Base-by-base conservation (phyloP, 2,329 filamentous ascomycete genomes). In the Cordyceps javanica region DNA sequence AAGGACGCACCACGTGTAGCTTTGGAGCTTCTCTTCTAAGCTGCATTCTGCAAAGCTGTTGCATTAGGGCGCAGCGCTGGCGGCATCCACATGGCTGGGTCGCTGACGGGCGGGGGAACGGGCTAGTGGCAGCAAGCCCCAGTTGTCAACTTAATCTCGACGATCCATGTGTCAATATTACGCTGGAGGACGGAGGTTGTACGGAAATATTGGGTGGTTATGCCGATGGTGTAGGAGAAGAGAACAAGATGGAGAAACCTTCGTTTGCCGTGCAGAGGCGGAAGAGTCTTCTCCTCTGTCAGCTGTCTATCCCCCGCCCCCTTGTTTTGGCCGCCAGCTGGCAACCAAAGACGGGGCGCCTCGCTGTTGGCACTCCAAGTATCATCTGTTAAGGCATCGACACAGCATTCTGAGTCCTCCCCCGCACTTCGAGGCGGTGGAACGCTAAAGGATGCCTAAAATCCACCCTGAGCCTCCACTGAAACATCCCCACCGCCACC, bases 71-170 rank as follows among this genome's bases (percentile, higher is more conserved):
- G 46, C 30, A 46, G 52, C 21, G 23, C 30, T 28, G 52, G 32
- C 21, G n/a, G 41, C 41, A 32, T n/a, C 52, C 52, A 55, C 52
- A 46, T 36, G 46, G 52, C 52, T 46, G 52, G 51, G 30, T 55
- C 41, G 41, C 54, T 49, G 54, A 42, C 44, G 25, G 54, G 34
- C n/a, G n/a, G 34, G 54, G 44, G 52, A 34, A 34, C 28, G 21
- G 51, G 38, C 30, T 26, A 44, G 39, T 55, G 51, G 39, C 28
- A 45, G 21, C 28, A n/a, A 55, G 53, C 34, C 36, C 54, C 34
- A 46, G 30, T 32, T 32, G 54, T 13, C 21, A 69, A 68, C 67
- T 60, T 63, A 67, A 68, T 68, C 64, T 69, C 55, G 63, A 68
- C 62, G 58, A 64, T 67, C 61, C 36, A 48, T 57, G 46, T 42